These are phyloP conservation scores for Alternaria brassicae DNA, from an alignment of 2,329 filamentous ascomycete genomes.

Conservation along the genomic window DNA sequence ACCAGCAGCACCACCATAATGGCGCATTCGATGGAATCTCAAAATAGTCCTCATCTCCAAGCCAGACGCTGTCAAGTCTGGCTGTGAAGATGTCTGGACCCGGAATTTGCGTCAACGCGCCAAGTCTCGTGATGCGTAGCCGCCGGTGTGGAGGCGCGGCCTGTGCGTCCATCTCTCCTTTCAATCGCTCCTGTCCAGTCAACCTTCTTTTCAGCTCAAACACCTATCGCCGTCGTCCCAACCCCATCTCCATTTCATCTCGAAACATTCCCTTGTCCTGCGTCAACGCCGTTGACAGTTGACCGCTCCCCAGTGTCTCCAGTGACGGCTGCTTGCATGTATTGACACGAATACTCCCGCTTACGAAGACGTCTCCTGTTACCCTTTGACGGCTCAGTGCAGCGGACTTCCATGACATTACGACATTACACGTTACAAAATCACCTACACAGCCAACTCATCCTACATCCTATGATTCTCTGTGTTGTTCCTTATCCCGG, in stretches of 20 bases:
- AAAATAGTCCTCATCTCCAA: neutral
- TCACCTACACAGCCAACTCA: neutral
- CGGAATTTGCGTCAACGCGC: neutral
- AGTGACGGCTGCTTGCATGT: neutral
- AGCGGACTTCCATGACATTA: neutral
- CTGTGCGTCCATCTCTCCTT: too few species aligned
- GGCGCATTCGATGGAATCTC: neutral
- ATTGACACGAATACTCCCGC: neutral
- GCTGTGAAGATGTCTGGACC: neutral
- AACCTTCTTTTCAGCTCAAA: slow-evolving; percentile 32
- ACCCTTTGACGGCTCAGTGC: too few species aligned
- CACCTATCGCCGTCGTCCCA: slow-evolving; percentile 25
- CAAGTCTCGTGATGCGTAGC: slow-evolving; percentile 25
- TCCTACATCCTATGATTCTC: neutral
- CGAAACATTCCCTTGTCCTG: neutral
- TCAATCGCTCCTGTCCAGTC: slow-evolving; percentile 41
- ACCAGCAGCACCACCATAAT: neutral
- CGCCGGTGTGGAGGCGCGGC: slow-evolving; percentile 14
- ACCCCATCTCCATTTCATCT: slow-evolving; percentile 20
- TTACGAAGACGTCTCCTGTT: too few species aligned
- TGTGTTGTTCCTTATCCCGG: neutral
- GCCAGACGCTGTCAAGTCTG: neutral
- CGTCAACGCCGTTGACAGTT: neutral
- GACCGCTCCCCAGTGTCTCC: neutral
- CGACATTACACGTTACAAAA: too few species aligned